Evolutionary conservation across 176 grass and related monocot species (phyloP), one percentile per base, ranked within the genome.

Genomic region (Alopecurus myosuroides): DNA sequence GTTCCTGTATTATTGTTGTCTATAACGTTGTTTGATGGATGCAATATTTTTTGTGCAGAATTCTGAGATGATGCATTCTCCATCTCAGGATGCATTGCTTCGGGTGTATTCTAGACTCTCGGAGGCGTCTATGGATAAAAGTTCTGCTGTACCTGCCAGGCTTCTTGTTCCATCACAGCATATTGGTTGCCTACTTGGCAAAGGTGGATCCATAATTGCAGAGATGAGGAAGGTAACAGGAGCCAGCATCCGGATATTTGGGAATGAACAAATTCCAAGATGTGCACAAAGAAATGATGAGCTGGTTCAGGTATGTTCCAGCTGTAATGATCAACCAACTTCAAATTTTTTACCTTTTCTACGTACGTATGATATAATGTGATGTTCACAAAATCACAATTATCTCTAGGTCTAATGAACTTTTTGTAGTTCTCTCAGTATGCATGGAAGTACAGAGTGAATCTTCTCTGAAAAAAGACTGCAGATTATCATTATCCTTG

Each of bases 221-320:
- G 93, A 95, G 85, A 95, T 95, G 86, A 93, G 93, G 84, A 90
- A 85, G 45, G 23, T 88, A 73, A 95, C 93, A 80, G 93, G 90
- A 60, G 93, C 93, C 66, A 86, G 81, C 85, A 92, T 95, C 39
- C 88, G 93, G 44, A 93, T 95, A 53, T 95, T 95, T 29, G 70
- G 82, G 42, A 90, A 86, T 42, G 90, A 95, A 86, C 90, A 92
- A 81, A 86, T 93, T 81, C 93, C 90, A 44, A 88, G 81, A 84
- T 95, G 93, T 20, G 93, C 88, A 70, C 88, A 85, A 73, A 80
- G 85, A 86, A 95, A 89, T 86, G 93, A 95, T 76, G 93, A 95
- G 64, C 68, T 95, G 58, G 88, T 95, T 76, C 93, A 95, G 86
- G 93, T 95, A 94, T 37, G 86, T 42, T 28, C 39, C 10, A 64